Percentiles rank a stretch among this genome's conserved stretches.
These are phyloP conservation scores for Podospora sp. DNA, from an alignment of 495 filamentous ascomycete species.

Conservation along the genomic window DNA sequence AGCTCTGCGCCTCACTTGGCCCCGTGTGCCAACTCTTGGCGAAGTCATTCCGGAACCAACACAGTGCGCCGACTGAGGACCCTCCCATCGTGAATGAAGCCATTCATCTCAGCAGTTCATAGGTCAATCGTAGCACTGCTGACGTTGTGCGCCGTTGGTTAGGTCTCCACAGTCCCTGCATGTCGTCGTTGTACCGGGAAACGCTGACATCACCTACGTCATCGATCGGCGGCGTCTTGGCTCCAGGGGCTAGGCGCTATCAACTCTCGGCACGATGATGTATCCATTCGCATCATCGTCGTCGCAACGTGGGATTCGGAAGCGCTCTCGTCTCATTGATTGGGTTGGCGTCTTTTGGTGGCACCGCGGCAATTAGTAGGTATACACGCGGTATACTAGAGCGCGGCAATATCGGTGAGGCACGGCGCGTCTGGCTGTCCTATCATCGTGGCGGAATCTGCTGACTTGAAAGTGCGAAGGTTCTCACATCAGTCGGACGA, in stretches of 20 bases:
- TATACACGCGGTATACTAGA: too few species aligned
- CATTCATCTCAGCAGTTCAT: background rate
- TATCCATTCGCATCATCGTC: background rate
- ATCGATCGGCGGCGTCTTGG: background rate
- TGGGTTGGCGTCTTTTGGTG: too few species aligned
- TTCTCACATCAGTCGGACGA: too few species aligned
- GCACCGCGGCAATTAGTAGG: too few species aligned
- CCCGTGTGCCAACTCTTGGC: background rate
- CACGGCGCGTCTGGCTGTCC: too few species aligned
- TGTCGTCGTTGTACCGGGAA: background rate
- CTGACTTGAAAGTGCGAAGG: too few species aligned
- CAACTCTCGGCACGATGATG: background rate
- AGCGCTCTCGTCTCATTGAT: too few species aligned
- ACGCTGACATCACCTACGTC: background rate
- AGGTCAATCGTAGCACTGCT: background rate
- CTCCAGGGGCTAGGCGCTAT: background rate
- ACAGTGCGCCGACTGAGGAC: background rate
- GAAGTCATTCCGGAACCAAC: background rate
- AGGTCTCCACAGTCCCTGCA: background rate
- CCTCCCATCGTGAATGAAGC: background rate
- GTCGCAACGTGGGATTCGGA: background rate
- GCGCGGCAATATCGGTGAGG: too few species aligned
- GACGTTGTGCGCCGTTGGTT: background rate
- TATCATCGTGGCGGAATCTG: too few species aligned
- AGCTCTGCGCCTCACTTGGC: background rate